phyloP scores from a whole-genome alignment of 1,284 basidiomycete genomes.

The Ganoderma lucidum region DNA sequence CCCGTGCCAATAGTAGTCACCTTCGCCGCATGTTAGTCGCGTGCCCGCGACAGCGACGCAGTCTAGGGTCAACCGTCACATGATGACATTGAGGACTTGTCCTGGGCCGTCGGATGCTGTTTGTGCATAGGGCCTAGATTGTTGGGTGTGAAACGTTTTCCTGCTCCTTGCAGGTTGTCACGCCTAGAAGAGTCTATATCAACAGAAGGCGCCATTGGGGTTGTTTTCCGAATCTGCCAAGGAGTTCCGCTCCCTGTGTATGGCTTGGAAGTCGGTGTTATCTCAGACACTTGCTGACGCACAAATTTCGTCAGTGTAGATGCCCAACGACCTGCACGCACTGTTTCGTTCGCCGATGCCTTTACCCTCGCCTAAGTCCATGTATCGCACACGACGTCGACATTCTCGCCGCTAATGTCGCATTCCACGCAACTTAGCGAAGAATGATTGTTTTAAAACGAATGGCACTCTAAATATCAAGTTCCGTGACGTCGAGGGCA shows the following conservation, averaged over 20 bases:
- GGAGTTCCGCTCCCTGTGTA: background rate
- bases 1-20: background rate
- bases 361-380: background rate
- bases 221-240: background rate
- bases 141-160: background rate
- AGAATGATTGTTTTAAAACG: background rate
- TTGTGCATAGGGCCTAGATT: background rate
- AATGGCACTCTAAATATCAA: background rate
- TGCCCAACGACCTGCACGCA: background rate
- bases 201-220: background rate
- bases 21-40: background rate
- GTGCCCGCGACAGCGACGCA: background rate
- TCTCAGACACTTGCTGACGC: background rate
- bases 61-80: background rate
- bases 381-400: background rate
- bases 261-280: background rate
- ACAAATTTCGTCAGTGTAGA: background rate
- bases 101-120: background rate
- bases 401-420: background rate
- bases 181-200: background rate
- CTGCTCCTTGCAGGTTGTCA: background rate
- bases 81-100: background rate
- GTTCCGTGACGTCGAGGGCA: constrained; percentile 1
- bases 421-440: background rate
- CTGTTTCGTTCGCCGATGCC: background rate